Base-by-base conservation (phyloP, 352 stramenopile genomes). In the Aphanomyces euteiches region DNA sequence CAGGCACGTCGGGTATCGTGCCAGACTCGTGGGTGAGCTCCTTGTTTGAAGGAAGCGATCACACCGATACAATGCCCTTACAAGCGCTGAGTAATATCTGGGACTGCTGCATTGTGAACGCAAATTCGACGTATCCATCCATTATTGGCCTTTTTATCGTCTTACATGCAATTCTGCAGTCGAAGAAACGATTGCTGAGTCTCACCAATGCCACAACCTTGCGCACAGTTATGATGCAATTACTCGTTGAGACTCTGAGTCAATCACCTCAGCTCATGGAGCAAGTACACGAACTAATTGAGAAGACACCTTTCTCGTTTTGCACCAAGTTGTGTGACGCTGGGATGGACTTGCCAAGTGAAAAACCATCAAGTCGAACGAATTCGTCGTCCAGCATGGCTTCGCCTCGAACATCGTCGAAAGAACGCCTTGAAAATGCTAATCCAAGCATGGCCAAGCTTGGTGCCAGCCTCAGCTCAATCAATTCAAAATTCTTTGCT, bases 11-110 rank as follows among this genome's bases (percentile, higher is more conserved):
- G 48, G 50, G 50, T 1, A 77, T 77, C 13, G 79, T 94, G 37
- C 79, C 79, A 4, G 83, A 91, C 53, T 77, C 81, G 28, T 94
- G 87, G 87, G 28, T 94, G n/a, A 71, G 69, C 8, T 93, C 87
- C 3, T 82, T 94, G 69, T 92, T 92, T 39, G 87, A 94, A 64
- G 78, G 66, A 5, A 77, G 88, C 37, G 71, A 63, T 8, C 72
- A 84, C 19, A 59, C 7, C 69, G 83, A 17, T 72, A 67, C 17
- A 70, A 70, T 17, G 15, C 75, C 76, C 38, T 82, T 94, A 37
- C 81, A 90, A 21, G 80, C 79, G 17, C 72, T 91, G 37, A 69
- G 88, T 15, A 77, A 79, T 36, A 73, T 93, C 28, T 94, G 87
- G 85, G 87, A 93, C 73, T 89, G 78, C 69, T 89, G 77, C 68